phyloP scores from a whole-genome alignment of 192 early-diverging fungal genomes.

The Backusella psychrophila region DNA sequence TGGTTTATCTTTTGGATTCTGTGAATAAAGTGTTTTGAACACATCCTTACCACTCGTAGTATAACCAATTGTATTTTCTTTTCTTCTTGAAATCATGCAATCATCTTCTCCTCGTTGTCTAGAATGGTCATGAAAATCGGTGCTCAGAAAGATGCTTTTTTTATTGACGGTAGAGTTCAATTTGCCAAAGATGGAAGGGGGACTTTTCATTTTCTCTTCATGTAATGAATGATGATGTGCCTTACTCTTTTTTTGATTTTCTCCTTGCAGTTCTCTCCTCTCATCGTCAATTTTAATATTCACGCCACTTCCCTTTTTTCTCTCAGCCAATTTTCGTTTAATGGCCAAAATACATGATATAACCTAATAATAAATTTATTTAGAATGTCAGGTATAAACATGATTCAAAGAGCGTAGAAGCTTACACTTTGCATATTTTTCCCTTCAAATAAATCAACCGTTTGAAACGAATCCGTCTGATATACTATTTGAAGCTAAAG shows the following conservation, averaged over 20 bases:
- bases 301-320: neutral
- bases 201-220: neutral
- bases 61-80: neutral
- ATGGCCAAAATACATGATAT: conserved; percentile 12
- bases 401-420: neutral
- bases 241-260: neutral
- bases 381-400: neutral
- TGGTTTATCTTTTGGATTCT: neutral
- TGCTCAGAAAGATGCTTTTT: neutral
- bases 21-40: neutral
- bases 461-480: conserved; percentile 77
- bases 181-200: neutral
- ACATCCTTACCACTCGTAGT: neutral
- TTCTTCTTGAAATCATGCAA: neutral
- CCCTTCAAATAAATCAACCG: conserved; percentile 78
- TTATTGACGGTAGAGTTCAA: neutral
- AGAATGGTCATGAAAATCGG: neutral
- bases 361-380: conserved; percentile 13
- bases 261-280: neutral
- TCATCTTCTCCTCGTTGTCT: neutral
- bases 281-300: neutral
- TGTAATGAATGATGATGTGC: neutral
- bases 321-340: neutral
- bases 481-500: conserved; percentile 63
- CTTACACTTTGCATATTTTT: conserved; percentile 70